Base-by-base conservation (phyloP, 768 basidiomycete species). In the Pleurotus giganteus region DNA sequence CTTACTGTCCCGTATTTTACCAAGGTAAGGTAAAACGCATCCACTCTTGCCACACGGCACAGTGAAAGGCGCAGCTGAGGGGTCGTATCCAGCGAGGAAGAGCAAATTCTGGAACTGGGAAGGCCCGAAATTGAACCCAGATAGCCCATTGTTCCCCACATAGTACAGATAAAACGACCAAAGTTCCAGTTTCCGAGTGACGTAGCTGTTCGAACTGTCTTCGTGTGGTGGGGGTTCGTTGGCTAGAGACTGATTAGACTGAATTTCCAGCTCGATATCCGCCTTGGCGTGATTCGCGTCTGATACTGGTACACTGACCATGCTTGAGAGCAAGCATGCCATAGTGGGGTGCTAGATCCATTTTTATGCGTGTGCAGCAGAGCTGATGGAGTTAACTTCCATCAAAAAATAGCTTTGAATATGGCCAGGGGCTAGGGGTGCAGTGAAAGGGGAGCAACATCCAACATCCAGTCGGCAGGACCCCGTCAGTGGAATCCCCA, bases 51-150 rank as follows among this genome's bases (percentile, higher is more conserved):
- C 69, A 57, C 86, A 89, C 1, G 82, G 69, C 2, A 69, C 67
- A 3, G 75, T 66, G 54, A 83, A 85, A 2, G 84, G 81, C 4
- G 78, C 74, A 27, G 78, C 65, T n/a, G 73, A 71, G 7, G 85
- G 86, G 63, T 89, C 85, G 55, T 86, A 87, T 2, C 86, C 86
- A n/a, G 86, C 86, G 9, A 86, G 73, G 61, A 79, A 88, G 28
- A 89, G 76, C 47, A 88, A 67, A 64, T 88, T 88, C 64, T 88
- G 86, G 66, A 88, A 88, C 60, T 88, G 86, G 7, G 84, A 86
- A 0, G 86, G 87, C 4, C 85, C 86, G 65, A 85, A 86, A 60
- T 86, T 86, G 74, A 86, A 84, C 5, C 83, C 85, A 1, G 84
- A 79, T 26, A 88, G 69, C 6, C 86, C 86, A 47, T 81, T 88